Conservation (phyloP, 768 basidiomycete genomes). For the Hypholoma sublateritium region DNA sequence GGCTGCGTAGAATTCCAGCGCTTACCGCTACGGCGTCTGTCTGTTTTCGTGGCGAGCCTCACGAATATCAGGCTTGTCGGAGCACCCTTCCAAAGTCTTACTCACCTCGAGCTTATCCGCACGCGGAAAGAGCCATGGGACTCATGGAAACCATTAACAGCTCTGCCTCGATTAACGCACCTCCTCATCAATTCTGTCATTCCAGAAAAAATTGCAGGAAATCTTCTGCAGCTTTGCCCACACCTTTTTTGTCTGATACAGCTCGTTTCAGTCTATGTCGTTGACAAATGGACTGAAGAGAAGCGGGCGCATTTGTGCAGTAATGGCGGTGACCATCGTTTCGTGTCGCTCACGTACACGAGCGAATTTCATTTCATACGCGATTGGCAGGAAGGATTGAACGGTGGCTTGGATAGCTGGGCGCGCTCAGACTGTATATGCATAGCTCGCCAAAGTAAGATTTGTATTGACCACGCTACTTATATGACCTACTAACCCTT, state of each 20-base stretch:
- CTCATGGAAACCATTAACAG: background rate
- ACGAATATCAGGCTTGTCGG: background rate
- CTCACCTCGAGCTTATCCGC: constrained; percentile 1
- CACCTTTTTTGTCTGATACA: background rate
- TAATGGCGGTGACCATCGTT: background rate
- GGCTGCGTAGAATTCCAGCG: background rate
- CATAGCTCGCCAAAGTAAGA: background rate
- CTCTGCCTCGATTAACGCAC: background rate
- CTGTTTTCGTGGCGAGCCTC: background rate
- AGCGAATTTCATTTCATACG: background rate
- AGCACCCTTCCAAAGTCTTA: background rate
- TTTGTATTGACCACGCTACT: no score
- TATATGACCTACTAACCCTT: no score
- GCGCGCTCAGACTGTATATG: background rate
- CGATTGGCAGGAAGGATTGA: background rate
- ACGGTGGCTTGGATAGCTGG: background rate
- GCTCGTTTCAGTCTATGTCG: background rate
- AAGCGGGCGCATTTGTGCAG: background rate
- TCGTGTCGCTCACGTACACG: background rate
- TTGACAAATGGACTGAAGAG: background rate
- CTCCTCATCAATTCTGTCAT: background rate
- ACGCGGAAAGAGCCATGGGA: constrained; percentile 1
- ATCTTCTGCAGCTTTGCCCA: background rate
- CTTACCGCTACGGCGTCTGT: background rate
- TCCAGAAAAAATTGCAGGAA: background rate